Evolutionary conservation across 2,329 filamentous ascomycete genomes (phyloP), one percentile per base, ranked within the genome.

Genomic region (Botrytis fabae): DNA sequence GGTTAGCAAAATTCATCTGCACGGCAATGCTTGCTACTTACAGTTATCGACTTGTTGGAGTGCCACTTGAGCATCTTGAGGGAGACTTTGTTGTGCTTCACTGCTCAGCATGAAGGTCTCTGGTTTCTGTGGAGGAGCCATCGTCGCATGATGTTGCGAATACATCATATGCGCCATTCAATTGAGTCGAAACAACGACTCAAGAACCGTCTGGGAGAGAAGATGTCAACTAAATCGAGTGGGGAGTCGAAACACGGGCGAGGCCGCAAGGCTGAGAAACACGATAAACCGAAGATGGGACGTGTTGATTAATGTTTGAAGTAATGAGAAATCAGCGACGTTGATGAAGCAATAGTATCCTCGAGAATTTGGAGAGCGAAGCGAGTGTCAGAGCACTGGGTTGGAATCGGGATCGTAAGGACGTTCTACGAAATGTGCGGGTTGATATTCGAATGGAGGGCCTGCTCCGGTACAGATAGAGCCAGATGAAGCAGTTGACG

Each of bases 21-120:
- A 48, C 38, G 18, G 25, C 51, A 42, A 42, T 32, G 80, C 18
- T 7, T 7, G 28, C 40, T 38, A 88, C 94, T 85, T 87, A 97
- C 95, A 86, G 84, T 98, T 98, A 84, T 99, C 96, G 78, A 99
- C 96, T 85, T 99, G 96, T 84, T 98, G 95, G 78, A 99, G 88
- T 75, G 96, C 96, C 81, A 98, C 94, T 86, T 98, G 94, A 79
- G 95, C 95, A 86, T 98, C 96, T 78, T 97, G 94, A 72, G 96
- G 96, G 77, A 99, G 88, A 79, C 93, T 95, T 85, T 98, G 94
- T 85, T 98, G 95, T 75, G 96, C 95, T 85, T 98, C 95, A 80
- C 92, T 95, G 82, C 95, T 97, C 83, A 99, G 88, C 92, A 99
- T 95, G 82, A 99, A 99, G 59, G 96, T 98, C 87, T 99, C 96